Evolutionary conservation across 1,284 basidiomycete genomes (phyloP).

Genomic region (Cutaneotrichosporon cutaneum): DNA sequence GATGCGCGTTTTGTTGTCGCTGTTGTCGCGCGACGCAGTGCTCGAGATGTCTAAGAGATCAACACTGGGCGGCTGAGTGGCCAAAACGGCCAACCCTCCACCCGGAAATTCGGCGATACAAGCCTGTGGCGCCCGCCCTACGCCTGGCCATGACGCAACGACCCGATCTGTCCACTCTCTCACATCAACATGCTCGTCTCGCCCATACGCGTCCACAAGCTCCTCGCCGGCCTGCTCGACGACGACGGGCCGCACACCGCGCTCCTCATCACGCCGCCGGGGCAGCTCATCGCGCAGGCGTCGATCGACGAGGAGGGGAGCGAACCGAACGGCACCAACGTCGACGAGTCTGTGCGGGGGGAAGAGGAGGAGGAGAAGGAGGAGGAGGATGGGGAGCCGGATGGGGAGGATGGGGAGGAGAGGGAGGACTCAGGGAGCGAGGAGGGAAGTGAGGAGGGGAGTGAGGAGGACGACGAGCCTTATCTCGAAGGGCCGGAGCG

Average conservation of each 20-base stretch:
- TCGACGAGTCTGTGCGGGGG: neutral
- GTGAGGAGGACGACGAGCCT: conserved; percentile 24
- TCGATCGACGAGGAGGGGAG: conserved; percentile 19
- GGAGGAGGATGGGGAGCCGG: conserved; percentile 8
- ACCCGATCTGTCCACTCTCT: neutral
- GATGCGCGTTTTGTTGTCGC: neutral
- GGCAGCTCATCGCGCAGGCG: conserved; percentile 30
- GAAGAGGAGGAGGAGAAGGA: conserved; percentile 10
- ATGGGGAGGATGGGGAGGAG: conserved; percentile 19
- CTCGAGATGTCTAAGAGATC: neutral
- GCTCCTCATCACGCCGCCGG: conserved; percentile 36
- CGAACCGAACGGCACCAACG: conserved; percentile 2
- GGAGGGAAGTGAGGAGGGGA: neutral
- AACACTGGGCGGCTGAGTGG: neutral
- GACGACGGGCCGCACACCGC: conserved; percentile 32
- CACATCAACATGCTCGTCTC: conserved; percentile 24
- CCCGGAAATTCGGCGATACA: conserved; percentile 14
- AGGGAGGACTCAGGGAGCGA: conserved; percentile 10
- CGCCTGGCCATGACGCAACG: neutral
- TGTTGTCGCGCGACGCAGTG: neutral
- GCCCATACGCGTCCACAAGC: conserved; percentile 18
- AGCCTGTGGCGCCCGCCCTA: conserved; percentile 11
- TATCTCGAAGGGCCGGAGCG: conserved; percentile 42
- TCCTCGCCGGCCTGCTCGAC: conserved; percentile 21
- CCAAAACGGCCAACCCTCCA: conserved; percentile 5